Evolutionary conservation across 768 basidiomycete species (phyloP).

Genomic region (Chalciporus sphaerocephalus): DNA sequence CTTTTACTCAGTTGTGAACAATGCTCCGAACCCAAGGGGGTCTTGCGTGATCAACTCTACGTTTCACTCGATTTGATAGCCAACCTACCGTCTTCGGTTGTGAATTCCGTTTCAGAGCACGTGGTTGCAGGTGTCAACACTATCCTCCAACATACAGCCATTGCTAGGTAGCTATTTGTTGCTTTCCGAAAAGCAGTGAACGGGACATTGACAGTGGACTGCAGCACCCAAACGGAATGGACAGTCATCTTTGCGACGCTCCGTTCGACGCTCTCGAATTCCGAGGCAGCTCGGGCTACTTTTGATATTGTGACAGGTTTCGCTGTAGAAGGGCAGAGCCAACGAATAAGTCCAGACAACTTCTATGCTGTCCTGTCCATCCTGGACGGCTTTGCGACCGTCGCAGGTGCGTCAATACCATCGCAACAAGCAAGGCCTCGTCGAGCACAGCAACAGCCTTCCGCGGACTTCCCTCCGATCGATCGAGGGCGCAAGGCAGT

Average conservation of each 20-base stretch:
- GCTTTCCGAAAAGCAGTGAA: neutral
- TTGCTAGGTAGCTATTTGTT: conserved; percentile 47
- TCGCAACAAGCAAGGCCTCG: conserved; percentile 52
- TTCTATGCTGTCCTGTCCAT: conserved; percentile 73
- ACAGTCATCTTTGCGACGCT: conserved; percentile 86
- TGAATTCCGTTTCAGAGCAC: conserved; percentile 86
- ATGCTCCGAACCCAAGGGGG: conserved; percentile 45
- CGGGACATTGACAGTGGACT: conserved; percentile 9
- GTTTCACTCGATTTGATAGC: conserved; percentile 89
- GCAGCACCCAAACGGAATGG: conserved; percentile 92
- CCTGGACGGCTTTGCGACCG: conserved; percentile 81
- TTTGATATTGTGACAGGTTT: conserved; percentile 73
- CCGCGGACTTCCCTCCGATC: conserved; percentile 62
- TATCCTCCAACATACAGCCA: conserved; percentile 70
- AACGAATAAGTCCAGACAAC: conserved; percentile 70
- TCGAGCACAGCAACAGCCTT: conserved; percentile 45
- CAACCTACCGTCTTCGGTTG: conserved; percentile 68
- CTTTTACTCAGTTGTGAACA: neutral
- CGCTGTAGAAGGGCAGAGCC: conserved; percentile 55
- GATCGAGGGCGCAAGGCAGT: conserved; percentile 80
- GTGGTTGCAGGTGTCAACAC: conserved; percentile 77
- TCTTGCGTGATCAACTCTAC: conserved; percentile 89
- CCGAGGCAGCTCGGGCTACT: conserved; percentile 81
- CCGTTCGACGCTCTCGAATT: conserved; percentile 77
- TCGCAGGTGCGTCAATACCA: conserved; percentile 62